Percentiles rank a stretch among this genome's conserved stretches.
phyloP scores from a whole-genome alignment of 1,284 basidiomycete genomes.

The Ganoderma leucocontextum region DNA sequence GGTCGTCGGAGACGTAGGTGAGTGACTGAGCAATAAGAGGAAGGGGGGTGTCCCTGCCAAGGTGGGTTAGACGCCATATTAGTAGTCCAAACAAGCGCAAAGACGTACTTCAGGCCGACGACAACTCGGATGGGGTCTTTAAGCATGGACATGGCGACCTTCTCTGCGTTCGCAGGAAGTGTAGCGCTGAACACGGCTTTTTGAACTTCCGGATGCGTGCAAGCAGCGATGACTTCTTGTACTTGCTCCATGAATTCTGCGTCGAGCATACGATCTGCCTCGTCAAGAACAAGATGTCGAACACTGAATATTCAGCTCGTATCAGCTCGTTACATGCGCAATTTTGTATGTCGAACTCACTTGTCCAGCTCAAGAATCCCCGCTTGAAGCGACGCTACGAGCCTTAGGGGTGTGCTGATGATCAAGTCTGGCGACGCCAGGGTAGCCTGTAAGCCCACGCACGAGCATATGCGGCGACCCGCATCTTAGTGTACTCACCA shows the following conservation, averaged over 20 bases:
- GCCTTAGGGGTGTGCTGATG: slow-evolving; percentile 82
- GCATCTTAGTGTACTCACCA: slow-evolving; percentile 54
- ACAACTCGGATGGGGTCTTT: slow-evolving; percentile 87
- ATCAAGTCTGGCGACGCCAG: slow-evolving; percentile 66
- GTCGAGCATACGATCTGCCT: slow-evolving; percentile 92
- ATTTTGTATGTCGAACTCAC: slow-evolving; percentile 52
- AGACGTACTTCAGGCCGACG: slow-evolving; percentile 89
- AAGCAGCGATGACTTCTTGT: slow-evolving; percentile 88
- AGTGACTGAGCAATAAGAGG: slow-evolving; percentile 88
- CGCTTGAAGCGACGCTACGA: slow-evolving; percentile 78
- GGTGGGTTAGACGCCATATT: slow-evolving; percentile 13
- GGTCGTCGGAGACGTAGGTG: slow-evolving; percentile 91
- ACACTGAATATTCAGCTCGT: slow-evolving; percentile 58
- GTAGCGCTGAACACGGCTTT: slow-evolving; percentile 97
- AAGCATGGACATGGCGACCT: slow-evolving; percentile 87
- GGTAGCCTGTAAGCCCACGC: not conserved
- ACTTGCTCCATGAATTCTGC: slow-evolving; percentile 90
- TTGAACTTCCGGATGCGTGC: slow-evolving; percentile 75
- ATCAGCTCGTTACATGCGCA: slow-evolving; percentile 24
- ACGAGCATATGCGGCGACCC: not conserved
- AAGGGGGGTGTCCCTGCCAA: slow-evolving; percentile 82
- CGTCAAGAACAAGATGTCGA: slow-evolving; percentile 86
- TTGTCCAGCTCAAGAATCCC: slow-evolving; percentile 74
- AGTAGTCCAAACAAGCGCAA: slow-evolving; percentile 16
- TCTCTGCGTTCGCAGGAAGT: slow-evolving; percentile 89